phyloP scores from a whole-genome alignment of 2,329 filamentous ascomycete genomes.

The Paecilomyces variotii region DNA sequence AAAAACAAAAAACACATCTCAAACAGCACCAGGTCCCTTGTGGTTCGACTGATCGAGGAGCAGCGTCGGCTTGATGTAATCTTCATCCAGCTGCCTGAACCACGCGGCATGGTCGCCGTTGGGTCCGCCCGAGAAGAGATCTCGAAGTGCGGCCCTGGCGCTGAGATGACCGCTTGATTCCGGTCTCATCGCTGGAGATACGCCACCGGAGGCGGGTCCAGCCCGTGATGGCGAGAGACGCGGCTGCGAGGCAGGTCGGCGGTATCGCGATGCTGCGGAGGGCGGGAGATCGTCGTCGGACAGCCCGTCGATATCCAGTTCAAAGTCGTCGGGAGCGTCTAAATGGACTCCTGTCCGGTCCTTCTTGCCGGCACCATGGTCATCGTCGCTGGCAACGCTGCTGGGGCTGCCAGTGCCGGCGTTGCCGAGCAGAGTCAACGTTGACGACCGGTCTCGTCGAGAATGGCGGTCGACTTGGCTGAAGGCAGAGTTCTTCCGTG shows the following conservation, averaged over 20 bases:
- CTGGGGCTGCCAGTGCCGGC: conserved; percentile 37
- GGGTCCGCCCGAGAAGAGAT: conserved; percentile 62
- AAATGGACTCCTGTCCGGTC: conserved; percentile 23
- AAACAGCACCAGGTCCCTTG: conserved; percentile 35
- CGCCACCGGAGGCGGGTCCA: conserved; percentile 14
- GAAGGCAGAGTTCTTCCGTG: conserved; percentile 47
- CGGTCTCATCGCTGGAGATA: conserved; percentile 19
- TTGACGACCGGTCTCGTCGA: conserved; percentile 30
- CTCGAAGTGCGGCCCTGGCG: conserved; percentile 67
- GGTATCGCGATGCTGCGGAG: conserved; percentile 35
- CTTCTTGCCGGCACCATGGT: conserved; percentile 36
- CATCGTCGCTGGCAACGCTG: conserved; percentile 39
- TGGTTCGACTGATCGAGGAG: conserved; percentile 62
- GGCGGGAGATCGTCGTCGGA: conserved; percentile 55
- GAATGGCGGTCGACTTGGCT: conserved; percentile 39
- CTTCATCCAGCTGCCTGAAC: conserved; percentile 89
- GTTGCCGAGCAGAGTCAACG: conserved; percentile 45
- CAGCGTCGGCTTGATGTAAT: conserved; percentile 87
- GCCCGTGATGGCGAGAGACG: conserved; percentile 12
- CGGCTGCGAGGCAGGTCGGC: conserved; percentile 29
- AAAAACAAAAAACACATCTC: conserved; percentile 5
- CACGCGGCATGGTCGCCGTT: conserved; percentile 82
- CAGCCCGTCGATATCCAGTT: conserved; percentile 31
- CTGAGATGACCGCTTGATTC: conserved; percentile 44
- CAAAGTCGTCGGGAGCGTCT: conserved; percentile 26